These are phyloP conservation scores for Effrenium voratum DNA, from an alignment of 73 alveolate genomes.

Conservation along the genomic window DNA sequence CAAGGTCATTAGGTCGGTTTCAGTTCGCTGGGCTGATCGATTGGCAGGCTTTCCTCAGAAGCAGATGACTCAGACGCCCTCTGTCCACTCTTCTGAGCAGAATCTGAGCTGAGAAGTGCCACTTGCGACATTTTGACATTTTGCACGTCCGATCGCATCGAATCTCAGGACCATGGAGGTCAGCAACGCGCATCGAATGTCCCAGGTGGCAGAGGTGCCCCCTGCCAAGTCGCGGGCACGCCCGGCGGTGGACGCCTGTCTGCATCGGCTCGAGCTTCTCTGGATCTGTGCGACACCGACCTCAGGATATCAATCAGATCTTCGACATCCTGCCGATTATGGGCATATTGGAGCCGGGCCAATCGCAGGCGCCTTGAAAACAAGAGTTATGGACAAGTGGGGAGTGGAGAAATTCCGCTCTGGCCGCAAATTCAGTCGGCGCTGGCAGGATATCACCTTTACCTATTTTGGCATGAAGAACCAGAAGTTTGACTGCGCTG, in stretches of 20 bases:
- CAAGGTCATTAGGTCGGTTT: not conserved
- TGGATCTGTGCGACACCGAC: not conserved
- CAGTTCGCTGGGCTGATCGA: not conserved
- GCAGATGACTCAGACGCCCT: not conserved
- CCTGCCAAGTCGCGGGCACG: not conserved
- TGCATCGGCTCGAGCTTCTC: not conserved
- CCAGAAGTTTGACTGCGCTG: slow-evolving; percentile 98
- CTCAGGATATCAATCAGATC: slow-evolving; percentile 97
- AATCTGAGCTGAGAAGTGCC: not conserved
- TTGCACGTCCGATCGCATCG: not conserved
- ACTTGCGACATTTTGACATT: not conserved
- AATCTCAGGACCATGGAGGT: not conserved
- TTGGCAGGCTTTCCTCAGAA: not conserved
- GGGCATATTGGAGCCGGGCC: slow-evolving; percentile 99
- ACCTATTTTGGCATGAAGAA: slow-evolving; percentile 97
- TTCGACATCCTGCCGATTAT: slow-evolving; percentile 99
- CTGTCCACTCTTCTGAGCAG: not conserved
- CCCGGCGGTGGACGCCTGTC: slow-evolving; percentile 7
- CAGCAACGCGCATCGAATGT: not conserved
- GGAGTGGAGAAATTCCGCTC: not conserved
- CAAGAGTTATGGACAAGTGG: not conserved
- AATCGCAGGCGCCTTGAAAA: slow-evolving; percentile 98
- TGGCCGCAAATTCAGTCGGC: not conserved
- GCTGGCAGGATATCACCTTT: slow-evolving; percentile 49
- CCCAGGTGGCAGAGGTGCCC: not conserved